Conservation (phyloP, 371 early-diverging fungal species). For the Smittium mucronatum region DNA sequence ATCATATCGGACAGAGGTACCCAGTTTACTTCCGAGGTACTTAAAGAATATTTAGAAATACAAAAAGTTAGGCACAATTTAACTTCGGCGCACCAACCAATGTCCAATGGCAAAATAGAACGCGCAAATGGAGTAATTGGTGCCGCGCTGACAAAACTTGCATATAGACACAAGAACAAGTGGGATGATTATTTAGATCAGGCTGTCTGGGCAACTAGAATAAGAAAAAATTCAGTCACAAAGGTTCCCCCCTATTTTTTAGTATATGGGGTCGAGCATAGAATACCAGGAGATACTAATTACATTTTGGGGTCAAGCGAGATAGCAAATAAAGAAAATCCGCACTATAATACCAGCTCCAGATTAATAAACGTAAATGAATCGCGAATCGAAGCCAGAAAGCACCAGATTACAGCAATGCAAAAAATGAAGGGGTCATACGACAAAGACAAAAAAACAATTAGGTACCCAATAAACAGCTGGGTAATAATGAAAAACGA, state of each 20-base stretch:
- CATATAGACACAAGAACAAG: background rate
- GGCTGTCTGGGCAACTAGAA: background rate
- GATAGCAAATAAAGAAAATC: too few relatives aligned
- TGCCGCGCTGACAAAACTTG: background rate
- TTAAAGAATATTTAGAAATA: conserved; percentile 11
- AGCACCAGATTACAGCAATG: too few relatives aligned
- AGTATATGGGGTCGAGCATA: background rate
- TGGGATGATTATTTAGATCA: conserved; percentile 16
- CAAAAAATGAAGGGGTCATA: too few relatives aligned
- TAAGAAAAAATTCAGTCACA: background rate
- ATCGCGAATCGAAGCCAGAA: too few relatives aligned
- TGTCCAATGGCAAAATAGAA: conserved; percentile 24
- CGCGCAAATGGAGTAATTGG: conserved; percentile 16
- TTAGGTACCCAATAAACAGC: too few relatives aligned
- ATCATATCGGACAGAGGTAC: conserved; percentile 31
- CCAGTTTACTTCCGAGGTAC: conserved; percentile 17
- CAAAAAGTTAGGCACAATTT: conserved; percentile 8
- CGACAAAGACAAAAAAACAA: too few relatives aligned
- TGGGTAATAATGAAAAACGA: too few relatives aligned
- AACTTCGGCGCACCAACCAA: conserved; percentile 25
- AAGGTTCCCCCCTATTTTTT: background rate
- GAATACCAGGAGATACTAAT: conserved; percentile 4
- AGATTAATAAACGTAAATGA: too few relatives aligned
- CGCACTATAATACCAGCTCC: too few relatives aligned
- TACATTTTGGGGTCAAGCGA: too few relatives aligned